phyloP scores from a whole-genome alignment of 192 early-diverging fungal species.

The Allomyces javanicus region DNA sequence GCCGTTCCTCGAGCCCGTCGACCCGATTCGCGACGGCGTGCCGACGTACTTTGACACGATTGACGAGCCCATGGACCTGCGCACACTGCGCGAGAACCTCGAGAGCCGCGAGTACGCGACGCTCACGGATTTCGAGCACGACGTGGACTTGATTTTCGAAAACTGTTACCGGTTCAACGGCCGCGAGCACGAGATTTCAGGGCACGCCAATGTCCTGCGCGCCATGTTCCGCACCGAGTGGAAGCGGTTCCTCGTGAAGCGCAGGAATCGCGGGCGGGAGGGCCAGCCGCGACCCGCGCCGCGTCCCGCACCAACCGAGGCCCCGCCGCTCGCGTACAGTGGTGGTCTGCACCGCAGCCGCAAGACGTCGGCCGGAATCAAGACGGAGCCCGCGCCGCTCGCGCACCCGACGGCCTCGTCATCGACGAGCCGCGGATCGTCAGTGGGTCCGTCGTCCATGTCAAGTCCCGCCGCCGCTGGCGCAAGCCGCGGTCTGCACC shows the following conservation, averaged over 20 bases:
- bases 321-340: too few relatives aligned
- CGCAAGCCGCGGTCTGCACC: too few relatives aligned
- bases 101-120: constrained; percentile 27
- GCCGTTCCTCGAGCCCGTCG: constrained; percentile 41
- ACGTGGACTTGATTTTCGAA: constrained; percentile 33
- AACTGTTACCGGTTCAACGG: constrained; percentile 50
- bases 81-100: constrained; percentile 38
- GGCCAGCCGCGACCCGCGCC: too few relatives aligned
- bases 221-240: neutral
- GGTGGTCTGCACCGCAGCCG: too few relatives aligned
- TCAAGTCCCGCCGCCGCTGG: too few relatives aligned
- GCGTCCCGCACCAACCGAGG: too few relatives aligned
- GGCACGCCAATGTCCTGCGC: neutral
- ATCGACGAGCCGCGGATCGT: too few relatives aligned
- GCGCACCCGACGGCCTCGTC: neutral
- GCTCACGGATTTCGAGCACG: constrained; percentile 24
- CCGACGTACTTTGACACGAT: constrained; percentile 42
- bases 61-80: constrained; percentile 50
- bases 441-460: too few relatives aligned
- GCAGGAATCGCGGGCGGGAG: too few relatives aligned
- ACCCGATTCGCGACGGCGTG: constrained; percentile 35
- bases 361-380: neutral
- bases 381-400: neutral
- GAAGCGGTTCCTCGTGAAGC: too few relatives aligned
- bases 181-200: too few relatives aligned